Evolutionary conservation across 2,329 filamentous ascomycete species (phyloP).

Genomic region (Fusarium longipes): DNA sequence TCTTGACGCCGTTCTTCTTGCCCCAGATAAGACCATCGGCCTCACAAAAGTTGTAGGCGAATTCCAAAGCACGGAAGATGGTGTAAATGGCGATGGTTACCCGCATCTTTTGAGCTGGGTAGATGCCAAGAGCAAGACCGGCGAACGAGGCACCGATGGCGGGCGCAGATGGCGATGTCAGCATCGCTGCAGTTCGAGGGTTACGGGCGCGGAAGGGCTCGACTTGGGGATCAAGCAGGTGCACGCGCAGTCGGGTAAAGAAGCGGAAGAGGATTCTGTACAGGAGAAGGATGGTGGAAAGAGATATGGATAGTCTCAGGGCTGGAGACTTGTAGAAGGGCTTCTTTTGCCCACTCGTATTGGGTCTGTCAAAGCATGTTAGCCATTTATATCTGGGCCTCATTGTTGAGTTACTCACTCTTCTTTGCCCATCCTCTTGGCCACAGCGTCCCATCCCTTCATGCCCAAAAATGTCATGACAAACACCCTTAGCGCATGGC

Average conservation of each 20-base stretch:
- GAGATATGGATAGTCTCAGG: slow-evolving; percentile 81
- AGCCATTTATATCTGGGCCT: not conserved
- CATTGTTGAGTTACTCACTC: slow-evolving; percentile 53
- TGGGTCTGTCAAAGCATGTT: slow-evolving; percentile 36
- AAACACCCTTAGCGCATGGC: slow-evolving; percentile 78
- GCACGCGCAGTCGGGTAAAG: slow-evolving; percentile 80
- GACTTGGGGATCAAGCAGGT: slow-evolving; percentile 83
- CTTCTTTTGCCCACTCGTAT: slow-evolving; percentile 57
- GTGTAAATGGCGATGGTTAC: slow-evolving; percentile 85
- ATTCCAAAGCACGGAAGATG: slow-evolving; percentile 84
- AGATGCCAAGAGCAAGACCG: slow-evolving; percentile 83
- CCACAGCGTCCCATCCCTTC: slow-evolving; percentile 69
- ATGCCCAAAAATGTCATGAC: slow-evolving; percentile 70
- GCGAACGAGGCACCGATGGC: slow-evolving; percentile 91
- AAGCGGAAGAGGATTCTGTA: slow-evolving; percentile 93
- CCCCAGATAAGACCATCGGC: slow-evolving; percentile 76
- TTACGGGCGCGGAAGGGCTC: slow-evolving; percentile 85
- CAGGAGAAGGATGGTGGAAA: slow-evolving; percentile 86
- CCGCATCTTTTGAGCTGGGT: slow-evolving; percentile 73
- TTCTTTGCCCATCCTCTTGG: slow-evolving; percentile 59
- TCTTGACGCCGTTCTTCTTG: slow-evolving; percentile 62
- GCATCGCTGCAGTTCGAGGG: slow-evolving; percentile 75
- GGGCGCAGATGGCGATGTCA: slow-evolving; percentile 87
- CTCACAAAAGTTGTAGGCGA: slow-evolving; percentile 85
- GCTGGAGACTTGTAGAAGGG: slow-evolving; percentile 74